Evolutionary conservation across 2,329 filamentous ascomycete genomes (phyloP), one percentile per base, ranked within the genome.

Genomic region (Aspergillus sclerotialis): DNA sequence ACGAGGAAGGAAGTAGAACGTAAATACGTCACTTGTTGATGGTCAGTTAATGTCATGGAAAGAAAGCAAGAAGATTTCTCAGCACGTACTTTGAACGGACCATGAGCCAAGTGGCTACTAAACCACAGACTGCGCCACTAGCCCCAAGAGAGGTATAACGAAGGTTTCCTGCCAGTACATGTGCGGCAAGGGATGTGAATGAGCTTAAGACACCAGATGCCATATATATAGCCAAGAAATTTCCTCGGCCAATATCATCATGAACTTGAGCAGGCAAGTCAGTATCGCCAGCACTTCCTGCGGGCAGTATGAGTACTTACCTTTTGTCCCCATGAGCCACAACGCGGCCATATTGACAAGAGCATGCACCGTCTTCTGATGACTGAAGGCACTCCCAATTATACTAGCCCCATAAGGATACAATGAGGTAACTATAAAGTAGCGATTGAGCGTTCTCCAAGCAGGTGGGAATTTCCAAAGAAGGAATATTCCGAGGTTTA

Each of bases 401-500:
- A 75, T 57, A 39, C 70, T 70, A 6, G 70, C 38, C 7, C 73
- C 64, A 38, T 67, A 65, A 1, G 76, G 76, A 39, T 71, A 73
- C 12, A 67, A 63, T 3, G 72, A 67, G 4, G 69, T 61, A 24
- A 66, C 64, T 35, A 73, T 63, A 49, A 76, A 73, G 58, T 73
- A 76, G 33, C 67, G 71, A 42, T 75, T 79, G 42, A 77, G 61
- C 14, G 69, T 37, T 17, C 63, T 62, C 75, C 75, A 80, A 15
- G 72, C 49, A 0, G 69, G 70, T 11, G 73, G 72, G 15, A 60
- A 34, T 35, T 68, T 69, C 69, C 74, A 76, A 35, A 68, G 44
- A n/a, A 69, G 25, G 38, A 69, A 74, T n/a, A 75, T 53, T 7
- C 59, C 45, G 12, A 67, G 16, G 41, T 80, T 77, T 26, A 65